Conservation (phyloP, 1,284 basidiomycete genomes). For the Ustilago tritici region DNA sequence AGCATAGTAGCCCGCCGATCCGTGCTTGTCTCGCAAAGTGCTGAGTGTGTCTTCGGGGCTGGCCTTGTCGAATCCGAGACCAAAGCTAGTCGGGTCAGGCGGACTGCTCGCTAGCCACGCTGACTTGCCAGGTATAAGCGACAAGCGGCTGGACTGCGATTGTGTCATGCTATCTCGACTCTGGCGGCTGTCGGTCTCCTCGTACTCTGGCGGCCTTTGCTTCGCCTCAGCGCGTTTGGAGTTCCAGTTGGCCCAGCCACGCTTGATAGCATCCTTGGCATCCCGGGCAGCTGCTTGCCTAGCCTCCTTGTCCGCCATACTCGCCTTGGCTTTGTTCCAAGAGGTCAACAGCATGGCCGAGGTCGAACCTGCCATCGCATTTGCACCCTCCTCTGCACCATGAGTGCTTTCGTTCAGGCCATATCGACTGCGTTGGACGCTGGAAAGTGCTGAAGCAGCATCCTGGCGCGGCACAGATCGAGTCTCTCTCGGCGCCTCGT, state of each 20-base stretch:
- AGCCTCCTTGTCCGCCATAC: conserved; percentile 65
- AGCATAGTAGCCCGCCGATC: conserved; percentile 11
- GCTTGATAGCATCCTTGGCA: conserved; percentile 66
- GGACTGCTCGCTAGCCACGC: conserved; percentile 53
- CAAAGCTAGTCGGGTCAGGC: conserved; percentile 50
- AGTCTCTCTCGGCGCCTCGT: conserved; percentile 6
- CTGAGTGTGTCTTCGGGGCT: conserved; percentile 40
- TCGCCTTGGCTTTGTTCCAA: conserved; percentile 66
- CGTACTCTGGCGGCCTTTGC: conserved; percentile 12
- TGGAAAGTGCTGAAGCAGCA: conserved; percentile 37
- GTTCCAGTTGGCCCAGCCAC: conserved; percentile 66
- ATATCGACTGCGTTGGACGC: conserved; percentile 42
- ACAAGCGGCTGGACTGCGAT: conserved; percentile 41
- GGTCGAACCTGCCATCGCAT: conserved; percentile 18
- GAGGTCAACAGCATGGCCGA: conserved; percentile 44
- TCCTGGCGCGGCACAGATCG: conserved; percentile 21
- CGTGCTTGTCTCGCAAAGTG: conserved; percentile 15
- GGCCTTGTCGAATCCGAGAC: conserved; percentile 46
- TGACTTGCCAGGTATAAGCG: conserved; percentile 39
- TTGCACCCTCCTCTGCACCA: conserved; percentile 9
- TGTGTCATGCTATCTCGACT: conserved; percentile 30
- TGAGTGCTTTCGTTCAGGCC: conserved; percentile 31
- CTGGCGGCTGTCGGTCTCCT: conserved; percentile 6
- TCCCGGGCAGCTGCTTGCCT: conserved; percentile 62
- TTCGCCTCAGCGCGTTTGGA: conserved; percentile 43